A percentile compares a stretch with the other conserved stretches of the same genome.
phyloP scores from a whole-genome alignment of 164 flowering plant species.

The Tetrastigma voinierianum region DNA sequence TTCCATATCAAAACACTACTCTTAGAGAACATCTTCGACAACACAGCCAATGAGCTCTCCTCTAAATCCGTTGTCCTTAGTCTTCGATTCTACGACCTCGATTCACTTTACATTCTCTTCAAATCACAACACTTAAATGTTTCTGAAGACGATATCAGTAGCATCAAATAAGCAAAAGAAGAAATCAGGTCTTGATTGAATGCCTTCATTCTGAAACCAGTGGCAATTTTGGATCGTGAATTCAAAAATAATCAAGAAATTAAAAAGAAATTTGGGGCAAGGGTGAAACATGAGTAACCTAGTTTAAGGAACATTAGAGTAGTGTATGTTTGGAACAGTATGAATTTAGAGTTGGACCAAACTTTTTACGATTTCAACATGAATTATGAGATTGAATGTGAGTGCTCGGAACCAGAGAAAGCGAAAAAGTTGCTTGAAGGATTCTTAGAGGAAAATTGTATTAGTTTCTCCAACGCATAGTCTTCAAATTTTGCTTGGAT shows the following conservation, averaged over 20 bases:
- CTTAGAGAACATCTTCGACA: slow-evolving; percentile 75
- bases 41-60: slow-evolving; percentile 39
- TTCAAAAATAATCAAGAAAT: slow-evolving; percentile 46
- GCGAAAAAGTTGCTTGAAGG: slow-evolving; percentile 54
- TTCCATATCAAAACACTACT: slow-evolving; percentile 53
- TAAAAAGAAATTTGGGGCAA: slow-evolving; percentile 43
- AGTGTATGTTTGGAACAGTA: slow-evolving; percentile 69
- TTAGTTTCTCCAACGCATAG: slow-evolving; percentile 47
- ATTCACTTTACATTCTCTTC: slow-evolving; percentile 54
- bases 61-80: slow-evolving; percentile 58
- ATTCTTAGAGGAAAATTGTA: slow-evolving; percentile 51
- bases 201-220: slow-evolving; percentile 59
- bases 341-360: slow-evolving; percentile 74
- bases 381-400: slow-evolving; percentile 72
- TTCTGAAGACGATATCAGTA: slow-evolving; percentile 63
- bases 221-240: slow-evolving; percentile 27
- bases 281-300: too few species aligned
- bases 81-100: slow-evolving; percentile 65
- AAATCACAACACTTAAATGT: slow-evolving; percentile 52
- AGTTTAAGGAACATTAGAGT: slow-evolving; percentile 57
- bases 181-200: slow-evolving; percentile 46
- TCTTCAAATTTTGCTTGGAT: slow-evolving; percentile 59
- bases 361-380: slow-evolving; percentile 63
- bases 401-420: slow-evolving; percentile 58
- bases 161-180: slow-evolving; percentile 68